Evolutionary conservation across 306 rosid species (phyloP).

Genomic region (Rubus idaeus): DNA sequence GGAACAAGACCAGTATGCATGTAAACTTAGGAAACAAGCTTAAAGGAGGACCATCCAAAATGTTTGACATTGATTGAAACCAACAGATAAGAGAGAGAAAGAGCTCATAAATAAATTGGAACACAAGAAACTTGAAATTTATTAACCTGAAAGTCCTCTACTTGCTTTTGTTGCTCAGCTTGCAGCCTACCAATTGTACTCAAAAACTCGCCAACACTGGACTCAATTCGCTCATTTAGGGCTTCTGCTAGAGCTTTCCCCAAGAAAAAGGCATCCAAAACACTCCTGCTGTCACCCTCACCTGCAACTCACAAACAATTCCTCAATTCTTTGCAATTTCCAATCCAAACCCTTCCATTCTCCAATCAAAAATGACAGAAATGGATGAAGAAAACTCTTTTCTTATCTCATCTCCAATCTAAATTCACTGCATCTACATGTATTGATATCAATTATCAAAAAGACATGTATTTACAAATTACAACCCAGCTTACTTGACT

Average conservation of each 20-base stretch:
- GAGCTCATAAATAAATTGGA: not conserved
- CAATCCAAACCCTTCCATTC: not conserved
- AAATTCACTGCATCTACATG: not conserved
- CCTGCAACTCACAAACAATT: constrained; percentile 40
- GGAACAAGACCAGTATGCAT: not conserved
- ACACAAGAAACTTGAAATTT: constrained; percentile 15
- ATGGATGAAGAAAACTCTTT: not conserved
- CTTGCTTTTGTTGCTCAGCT: constrained; percentile 87
- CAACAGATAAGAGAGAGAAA: not conserved
- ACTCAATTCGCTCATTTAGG: constrained; percentile 83
- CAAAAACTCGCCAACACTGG: constrained; percentile 77
- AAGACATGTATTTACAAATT: no score
- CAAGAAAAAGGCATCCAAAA: constrained; percentile 91
- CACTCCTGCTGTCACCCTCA: constrained; percentile 65
- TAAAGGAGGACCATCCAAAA: not conserved
- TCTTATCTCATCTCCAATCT: not conserved
- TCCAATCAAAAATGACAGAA: not conserved
- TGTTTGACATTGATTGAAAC: not conserved
- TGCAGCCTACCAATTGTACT: constrained; percentile 82
- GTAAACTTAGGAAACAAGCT: not conserved
- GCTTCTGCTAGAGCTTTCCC: constrained; percentile 97
- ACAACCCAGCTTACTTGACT: not conserved
- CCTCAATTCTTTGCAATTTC: constrained; percentile 5
- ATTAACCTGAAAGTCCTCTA: constrained; percentile 75
- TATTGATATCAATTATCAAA: no score